Evolutionary conservation across 2,329 filamentous ascomycete species (phyloP), one percentile per base, ranked within the genome.

Genomic region (Dactylellina leptospora): DNA sequence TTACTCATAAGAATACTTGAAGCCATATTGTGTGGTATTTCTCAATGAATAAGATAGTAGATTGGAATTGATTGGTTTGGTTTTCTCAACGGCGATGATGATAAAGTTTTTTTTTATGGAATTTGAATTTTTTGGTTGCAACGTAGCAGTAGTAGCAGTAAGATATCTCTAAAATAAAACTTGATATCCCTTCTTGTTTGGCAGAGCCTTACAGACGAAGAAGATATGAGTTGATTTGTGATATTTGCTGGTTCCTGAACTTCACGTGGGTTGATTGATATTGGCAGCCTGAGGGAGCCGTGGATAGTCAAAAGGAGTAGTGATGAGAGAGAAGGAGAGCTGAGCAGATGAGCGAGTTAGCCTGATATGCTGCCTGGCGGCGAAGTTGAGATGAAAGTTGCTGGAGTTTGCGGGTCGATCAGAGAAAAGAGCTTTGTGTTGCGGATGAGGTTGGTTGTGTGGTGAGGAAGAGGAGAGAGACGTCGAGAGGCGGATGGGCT

Each of bases 1-100:
- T 72, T 72, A 72, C 68, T 72, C 68, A 72, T 72, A 72, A 69
- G 62, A 68, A 63, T 72, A 64, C 53, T 72, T 63, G 68, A 72
- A 55, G 68, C 68, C 68, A 72, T 72, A 59, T 64, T 72, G n/a
- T 72, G 68, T 44, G 54, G 68, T 63, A 64, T 72, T 64, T 72
- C 68, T 72, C 68, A 72, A 72, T 59, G 68, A 64, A 64, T 64
- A 51, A 38, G 22, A 30, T 71, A 51, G 48, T 47, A 69, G 38
- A 60, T 50, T 71, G 45, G 56, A 62, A 50, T 71, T 71, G 50
- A 53, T 71, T 69, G 53, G 20, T 45, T 45, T n/a, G 48, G 38
- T 36, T 54, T 53, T 71, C 60, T 53, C 60, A 55, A 42, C 8
- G n/a, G n/a, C n/a, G n/a, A n/a, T n/a, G n/a, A n/a, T n/a, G n/a